Evolutionary conservation across 768 basidiomycete species (phyloP), one percentile per base, ranked within the genome.

Genomic region (Hygrocybe punicea): DNA sequence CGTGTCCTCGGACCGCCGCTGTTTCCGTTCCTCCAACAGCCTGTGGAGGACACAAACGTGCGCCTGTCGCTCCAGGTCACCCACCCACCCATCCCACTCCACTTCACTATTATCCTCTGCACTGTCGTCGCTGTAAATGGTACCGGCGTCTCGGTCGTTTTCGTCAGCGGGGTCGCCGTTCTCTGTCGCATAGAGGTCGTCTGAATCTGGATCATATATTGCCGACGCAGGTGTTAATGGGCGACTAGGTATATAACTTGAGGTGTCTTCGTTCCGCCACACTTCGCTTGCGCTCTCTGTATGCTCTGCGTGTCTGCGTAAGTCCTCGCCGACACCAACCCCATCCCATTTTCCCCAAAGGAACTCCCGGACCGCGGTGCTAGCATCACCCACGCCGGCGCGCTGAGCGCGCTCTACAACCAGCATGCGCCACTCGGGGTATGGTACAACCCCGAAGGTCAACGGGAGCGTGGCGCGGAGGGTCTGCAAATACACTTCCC

Each of bases 61-160:
- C 17, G 56, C 59, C 61, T 77, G 77, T 19, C 78, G 71, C 40
- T 76, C 71, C 44, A 86, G 55, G 71, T 86, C 86, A 4, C 78
- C 79, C 64, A 78, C 72, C 86, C 86, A 89, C 1, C 81, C 83
- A 4, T 80, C 74, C 86, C 86, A 89, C 64, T 89, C 86, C 19
- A 72, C 70, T 65, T 87, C 86, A 61, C 76, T 78, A 21, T 76
- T 80, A 23, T 79, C 74, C 6, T 69, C 74, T 4, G 75, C 78
- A 29, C 73, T 78, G 44, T 74, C 74, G 3, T 73, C 75, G 23
- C 67, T 57, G 8, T 64, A 69, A 64, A 58, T 60, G 61, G 51
- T n/a, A n/a, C n/a, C n/a, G n/a, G n/a, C 52, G 48, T 60, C 42
- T 53, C 62, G 37, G 48, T 63, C 11, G 33, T 54, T 35, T 19